Evolutionary conservation across 257 asterid genomes (phyloP).

Genomic region (Nicotiana otophora): DNA sequence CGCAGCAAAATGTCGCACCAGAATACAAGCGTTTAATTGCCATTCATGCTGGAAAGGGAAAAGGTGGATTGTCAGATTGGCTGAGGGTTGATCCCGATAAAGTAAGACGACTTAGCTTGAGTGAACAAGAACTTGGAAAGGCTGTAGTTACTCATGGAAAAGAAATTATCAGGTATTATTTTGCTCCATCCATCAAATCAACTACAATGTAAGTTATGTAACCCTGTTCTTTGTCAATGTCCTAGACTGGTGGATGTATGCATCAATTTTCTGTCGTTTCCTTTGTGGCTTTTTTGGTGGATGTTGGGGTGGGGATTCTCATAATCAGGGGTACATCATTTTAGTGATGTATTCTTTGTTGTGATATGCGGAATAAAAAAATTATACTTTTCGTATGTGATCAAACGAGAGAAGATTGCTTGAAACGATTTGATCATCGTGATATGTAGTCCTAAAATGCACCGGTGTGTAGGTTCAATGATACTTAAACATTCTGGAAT

Average conservation of each 20-base stretch:
- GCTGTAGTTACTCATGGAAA: slow-evolving; percentile 37
- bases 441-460: not conserved
- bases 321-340: not conserved
- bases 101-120: slow-evolving; percentile 74
- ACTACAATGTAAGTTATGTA: not conserved
- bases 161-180: slow-evolving; percentile 51
- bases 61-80: slow-evolving; percentile 54
- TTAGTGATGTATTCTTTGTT: not conserved
- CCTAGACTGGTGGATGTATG: not conserved
- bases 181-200: not conserved
- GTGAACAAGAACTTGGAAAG: slow-evolving; percentile 56
- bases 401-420: not conserved
- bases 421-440: not conserved
- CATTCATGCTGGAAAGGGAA: slow-evolving; percentile 69
- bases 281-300: not conserved
- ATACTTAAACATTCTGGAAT: not conserved
- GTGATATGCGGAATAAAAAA: not conserved
- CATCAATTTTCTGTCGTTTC: not conserved
- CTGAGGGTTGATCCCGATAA: slow-evolving; percentile 41
- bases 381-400: not conserved
- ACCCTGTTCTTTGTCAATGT: not conserved
- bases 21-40: slow-evolving; percentile 66
- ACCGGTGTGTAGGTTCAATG: not conserved
- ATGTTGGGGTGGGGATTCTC: not conserved
- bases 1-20: slow-evolving; percentile 39